Conservation (phyloP, 371 early-diverging fungal species). For the Thermomucor indicae-seudaticae region DNA sequence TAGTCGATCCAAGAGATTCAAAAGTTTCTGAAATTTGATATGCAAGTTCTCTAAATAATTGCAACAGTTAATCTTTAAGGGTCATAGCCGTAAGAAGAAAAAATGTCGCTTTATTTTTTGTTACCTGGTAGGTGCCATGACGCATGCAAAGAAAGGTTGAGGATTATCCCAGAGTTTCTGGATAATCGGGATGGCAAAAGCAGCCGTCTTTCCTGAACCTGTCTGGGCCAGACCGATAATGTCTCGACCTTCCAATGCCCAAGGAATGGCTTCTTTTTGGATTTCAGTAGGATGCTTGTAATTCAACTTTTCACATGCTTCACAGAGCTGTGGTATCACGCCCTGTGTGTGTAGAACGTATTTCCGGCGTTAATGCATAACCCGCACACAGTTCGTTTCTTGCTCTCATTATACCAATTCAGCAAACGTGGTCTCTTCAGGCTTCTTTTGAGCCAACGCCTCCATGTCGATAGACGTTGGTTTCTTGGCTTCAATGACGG, state of each 20-base stretch:
- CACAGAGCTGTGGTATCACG: slow-evolving; percentile 78
- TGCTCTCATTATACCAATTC: slow-evolving; percentile 15
- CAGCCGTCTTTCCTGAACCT: slow-evolving; percentile 96
- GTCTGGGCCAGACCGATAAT: slow-evolving; percentile 98
- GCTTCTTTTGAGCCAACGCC: slow-evolving; percentile 17
- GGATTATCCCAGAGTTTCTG: slow-evolving; percentile 90
- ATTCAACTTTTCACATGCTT: slow-evolving; percentile 85
- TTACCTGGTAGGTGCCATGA: slow-evolving; percentile 97
- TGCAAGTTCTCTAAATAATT: slow-evolving; percentile 79
- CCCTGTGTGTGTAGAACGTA: slow-evolving; percentile 46
- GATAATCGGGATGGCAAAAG: slow-evolving; percentile 95
- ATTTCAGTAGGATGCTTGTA: slow-evolving; percentile 94
- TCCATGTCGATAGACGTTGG: slow-evolving; percentile 14
- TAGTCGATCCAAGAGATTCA: slow-evolving; percentile 85
- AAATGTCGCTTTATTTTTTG: not conserved
- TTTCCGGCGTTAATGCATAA: not conserved
- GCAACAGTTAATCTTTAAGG: too few species aligned
- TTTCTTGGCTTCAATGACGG: slow-evolving; percentile 9
- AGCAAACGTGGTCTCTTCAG: slow-evolving; percentile 25
- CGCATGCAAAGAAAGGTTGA: slow-evolving; percentile 87
- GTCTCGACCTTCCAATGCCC: slow-evolving; percentile 85
- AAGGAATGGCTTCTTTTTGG: slow-evolving; percentile 87
- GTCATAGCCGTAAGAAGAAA: not conserved
- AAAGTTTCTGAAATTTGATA: slow-evolving; percentile 94
- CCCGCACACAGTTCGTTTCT: not conserved